These are phyloP conservation scores for Cladosporium colombiae DNA, from an alignment of 2,329 filamentous ascomycete genomes.

Conservation along the genomic window DNA sequence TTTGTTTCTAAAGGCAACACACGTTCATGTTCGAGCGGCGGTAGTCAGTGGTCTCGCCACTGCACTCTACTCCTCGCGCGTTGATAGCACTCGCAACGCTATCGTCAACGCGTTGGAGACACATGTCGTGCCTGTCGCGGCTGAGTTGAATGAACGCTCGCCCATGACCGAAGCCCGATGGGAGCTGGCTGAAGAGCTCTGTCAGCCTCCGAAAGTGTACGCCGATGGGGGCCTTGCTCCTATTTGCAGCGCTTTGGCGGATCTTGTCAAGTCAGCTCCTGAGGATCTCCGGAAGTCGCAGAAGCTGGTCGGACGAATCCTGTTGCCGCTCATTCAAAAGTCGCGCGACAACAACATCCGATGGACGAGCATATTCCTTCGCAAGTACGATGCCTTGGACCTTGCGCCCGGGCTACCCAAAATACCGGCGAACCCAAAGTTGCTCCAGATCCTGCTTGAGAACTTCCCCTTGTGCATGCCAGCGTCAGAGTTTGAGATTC, in stretches of 20 bases:
- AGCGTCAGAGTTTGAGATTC: neutral
- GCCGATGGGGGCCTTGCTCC: neutral
- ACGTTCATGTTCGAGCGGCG: conserved; percentile 42
- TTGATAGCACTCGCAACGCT: conserved; percentile 20
- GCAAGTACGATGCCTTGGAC: neutral
- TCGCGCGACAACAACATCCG: conserved; percentile 4
- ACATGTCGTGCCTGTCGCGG: conserved; percentile 36
- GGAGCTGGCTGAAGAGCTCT: conserved; percentile 26
- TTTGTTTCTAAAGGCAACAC: conserved; percentile 35
- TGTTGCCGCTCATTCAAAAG: neutral
- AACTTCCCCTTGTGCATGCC: neutral
- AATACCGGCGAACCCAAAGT: neutral
- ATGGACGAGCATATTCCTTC: conserved; percentile 2
- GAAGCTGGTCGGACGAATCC: neutral
- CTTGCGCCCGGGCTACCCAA: neutral
- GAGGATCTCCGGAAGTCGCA: neutral
- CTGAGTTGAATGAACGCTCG: conserved; percentile 39
- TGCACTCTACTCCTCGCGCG: conserved; percentile 28
- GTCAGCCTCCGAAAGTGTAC: neutral
- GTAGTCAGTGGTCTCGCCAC: conserved; percentile 38
- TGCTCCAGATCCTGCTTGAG: neutral
- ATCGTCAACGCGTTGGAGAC: conserved; percentile 33
- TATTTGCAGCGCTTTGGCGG: neutral
- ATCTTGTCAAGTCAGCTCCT: neutral
- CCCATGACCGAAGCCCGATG: conserved; percentile 38